phyloP scores from a whole-genome alignment of 192 early-diverging fungal species.

The Phlyctochytrium arcticum region DNA sequence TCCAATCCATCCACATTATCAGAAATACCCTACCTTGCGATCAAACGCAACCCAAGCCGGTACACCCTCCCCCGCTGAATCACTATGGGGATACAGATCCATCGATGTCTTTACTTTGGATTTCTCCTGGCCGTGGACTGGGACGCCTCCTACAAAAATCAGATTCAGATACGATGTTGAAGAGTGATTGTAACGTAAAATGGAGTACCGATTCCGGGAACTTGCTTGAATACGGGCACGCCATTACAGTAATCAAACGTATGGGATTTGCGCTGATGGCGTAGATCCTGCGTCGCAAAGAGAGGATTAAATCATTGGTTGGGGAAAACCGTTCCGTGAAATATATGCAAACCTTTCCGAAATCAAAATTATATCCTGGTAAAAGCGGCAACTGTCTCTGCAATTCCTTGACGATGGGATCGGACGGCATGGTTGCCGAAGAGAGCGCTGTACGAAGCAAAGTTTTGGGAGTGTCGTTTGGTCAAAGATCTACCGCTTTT shows the following conservation, averaged over 20 bases:
- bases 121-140: conserved; percentile 41
- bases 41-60: conserved; percentile 63
- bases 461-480: too few species aligned
- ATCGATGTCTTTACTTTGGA: conserved; percentile 49
- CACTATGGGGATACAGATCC: conserved; percentile 44
- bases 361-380: conserved; percentile 41
- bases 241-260: conserved; percentile 56
- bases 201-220: conserved; percentile 48
- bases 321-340: too few species aligned
- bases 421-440: too few species aligned
- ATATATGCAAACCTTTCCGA: conserved; percentile 27
- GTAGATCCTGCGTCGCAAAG: conserved; percentile 14
- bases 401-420: conserved; percentile 27
- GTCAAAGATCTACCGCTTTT: too few species aligned
- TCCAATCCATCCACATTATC: neutral
- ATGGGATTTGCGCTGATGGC: conserved; percentile 55
- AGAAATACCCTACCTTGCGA: conserved; percentile 38
- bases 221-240: conserved; percentile 46
- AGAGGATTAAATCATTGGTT: neutral
- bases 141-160: conserved; percentile 34
- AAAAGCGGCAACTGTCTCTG: conserved; percentile 48
- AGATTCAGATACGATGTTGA: too few species aligned
- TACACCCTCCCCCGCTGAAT: conserved; percentile 29
- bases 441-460: too few species aligned
- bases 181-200: too few species aligned